Evolutionary conservation across 768 basidiomycete species (phyloP).

Genomic region (Aureoboletus auriporus): DNA sequence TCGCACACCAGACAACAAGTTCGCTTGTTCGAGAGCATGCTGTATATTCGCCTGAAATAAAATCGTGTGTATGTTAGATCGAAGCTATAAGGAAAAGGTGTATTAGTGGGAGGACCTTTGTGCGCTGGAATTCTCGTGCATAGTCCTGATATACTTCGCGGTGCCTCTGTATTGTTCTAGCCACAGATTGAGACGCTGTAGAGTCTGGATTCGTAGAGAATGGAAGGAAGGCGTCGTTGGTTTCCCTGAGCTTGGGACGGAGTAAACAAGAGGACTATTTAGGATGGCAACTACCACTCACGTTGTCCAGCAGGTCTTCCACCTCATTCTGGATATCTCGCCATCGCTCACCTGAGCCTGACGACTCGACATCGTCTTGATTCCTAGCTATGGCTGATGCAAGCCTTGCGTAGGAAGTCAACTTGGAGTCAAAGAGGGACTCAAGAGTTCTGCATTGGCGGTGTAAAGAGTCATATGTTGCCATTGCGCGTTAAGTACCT

Average conservation of each 20-base stretch:
- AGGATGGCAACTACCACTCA: constrained; percentile 28
- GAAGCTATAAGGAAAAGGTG: not conserved
- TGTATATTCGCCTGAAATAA: constrained; percentile 65
- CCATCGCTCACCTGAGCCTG: constrained; percentile 69
- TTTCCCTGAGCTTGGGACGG: constrained; percentile 70
- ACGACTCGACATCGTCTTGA: constrained; percentile 60
- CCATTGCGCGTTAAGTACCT: constrained; percentile 39
- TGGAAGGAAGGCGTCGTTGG: constrained; percentile 72
- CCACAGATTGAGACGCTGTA: constrained; percentile 75
- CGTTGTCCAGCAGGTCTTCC: constrained; percentile 84
- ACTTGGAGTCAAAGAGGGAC: constrained; percentile 85
- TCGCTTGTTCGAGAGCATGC: constrained; percentile 79
- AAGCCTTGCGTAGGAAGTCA: constrained; percentile 86
- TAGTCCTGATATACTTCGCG: constrained; percentile 88
- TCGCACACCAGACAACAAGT: constrained; percentile 83
- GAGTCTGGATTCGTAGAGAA: constrained; percentile 62
- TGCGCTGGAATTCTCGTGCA: constrained; percentile 76
- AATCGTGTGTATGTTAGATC: not conserved
- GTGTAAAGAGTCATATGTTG: constrained; percentile 84
- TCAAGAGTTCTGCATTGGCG: constrained; percentile 92
- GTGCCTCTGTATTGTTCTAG: constrained; percentile 87
- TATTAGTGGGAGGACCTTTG: constrained; percentile 53
- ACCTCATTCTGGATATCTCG: constrained; percentile 82
- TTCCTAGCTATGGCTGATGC: constrained; percentile 61
- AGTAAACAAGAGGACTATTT: constrained; percentile 6